A percentile compares a stretch with the other conserved stretches of the same genome.
These are phyloP conservation scores for Didymellaceae sp. DNA, from an alignment of 2,329 filamentous ascomycete species.

Conservation along the genomic window DNA sequence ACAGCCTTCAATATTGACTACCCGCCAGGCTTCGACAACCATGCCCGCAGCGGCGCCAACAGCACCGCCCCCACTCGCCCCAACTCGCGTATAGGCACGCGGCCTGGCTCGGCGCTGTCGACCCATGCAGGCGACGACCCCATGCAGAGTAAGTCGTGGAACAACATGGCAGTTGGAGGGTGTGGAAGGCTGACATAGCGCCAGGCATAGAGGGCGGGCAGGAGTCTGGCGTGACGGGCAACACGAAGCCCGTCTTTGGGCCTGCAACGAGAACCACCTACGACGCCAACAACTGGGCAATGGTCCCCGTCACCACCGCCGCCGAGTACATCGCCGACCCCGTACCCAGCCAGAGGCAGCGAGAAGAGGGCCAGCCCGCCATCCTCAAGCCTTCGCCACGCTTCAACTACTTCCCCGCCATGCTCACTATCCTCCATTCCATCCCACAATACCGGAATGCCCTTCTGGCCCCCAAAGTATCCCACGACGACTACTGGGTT, in stretches of 20 bases:
- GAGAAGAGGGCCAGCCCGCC: constrained; percentile 58
- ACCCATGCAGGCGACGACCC: constrained; percentile 41
- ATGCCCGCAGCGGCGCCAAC: constrained; percentile 39
- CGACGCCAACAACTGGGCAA: constrained; percentile 61
- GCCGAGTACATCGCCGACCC: constrained; percentile 61
- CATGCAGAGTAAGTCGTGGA: constrained; percentile 41
- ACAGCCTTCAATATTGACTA: constrained; percentile 47
- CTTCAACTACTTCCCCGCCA: constrained; percentile 61
- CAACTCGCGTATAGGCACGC: constrained; percentile 40
- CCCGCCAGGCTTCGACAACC: constrained; percentile 38
- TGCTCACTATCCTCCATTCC: constrained; percentile 67
- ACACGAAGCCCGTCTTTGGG: constrained; percentile 55
- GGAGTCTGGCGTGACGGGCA: constrained; percentile 61
- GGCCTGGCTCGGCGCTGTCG: constrained; percentile 40
- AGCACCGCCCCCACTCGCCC: constrained; percentile 47
- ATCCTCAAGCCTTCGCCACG: constrained; percentile 64
- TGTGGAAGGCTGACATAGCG: constrained; percentile 23
- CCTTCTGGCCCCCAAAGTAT: constrained; percentile 57
- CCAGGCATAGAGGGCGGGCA: constrained; percentile 51
- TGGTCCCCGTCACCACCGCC: constrained; percentile 58
- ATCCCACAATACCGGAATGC: constrained; percentile 66
- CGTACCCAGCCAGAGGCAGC: constrained; percentile 57
- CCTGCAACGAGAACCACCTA: constrained; percentile 63
- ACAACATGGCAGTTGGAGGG: not conserved
- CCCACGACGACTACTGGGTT: constrained; percentile 59